A percentile compares a stretch with the other conserved stretches of the same genome.
phyloP scores from a whole-genome alignment of 1,284 basidiomycete genomes.

The Microbotryum intermedium region DNA sequence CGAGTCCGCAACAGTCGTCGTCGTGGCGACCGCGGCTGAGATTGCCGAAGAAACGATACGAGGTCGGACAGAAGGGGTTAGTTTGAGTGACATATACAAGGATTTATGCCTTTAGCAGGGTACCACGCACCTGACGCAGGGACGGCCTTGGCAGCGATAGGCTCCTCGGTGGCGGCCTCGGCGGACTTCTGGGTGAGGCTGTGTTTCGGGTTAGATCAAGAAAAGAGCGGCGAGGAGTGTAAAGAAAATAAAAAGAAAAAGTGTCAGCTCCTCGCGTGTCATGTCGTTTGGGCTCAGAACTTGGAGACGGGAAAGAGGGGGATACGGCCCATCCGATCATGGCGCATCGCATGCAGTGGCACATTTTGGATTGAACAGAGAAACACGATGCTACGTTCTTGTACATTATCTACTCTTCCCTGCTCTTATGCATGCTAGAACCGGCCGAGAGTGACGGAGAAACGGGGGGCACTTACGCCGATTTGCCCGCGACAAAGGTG shows the following conservation, averaged over 20 bases:
- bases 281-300: neutral
- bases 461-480: constrained; percentile 13
- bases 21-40: neutral
- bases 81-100: too few species aligned
- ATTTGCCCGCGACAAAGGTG: constrained; percentile 36
- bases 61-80: too few species aligned
- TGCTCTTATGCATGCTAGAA: neutral
- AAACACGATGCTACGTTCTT: neutral
- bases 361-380: neutral
- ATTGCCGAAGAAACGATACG: neutral
- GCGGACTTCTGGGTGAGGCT: constrained; percentile 10
- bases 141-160: constrained; percentile 18
- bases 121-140: constrained; percentile 2
- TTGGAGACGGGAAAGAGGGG: neutral
- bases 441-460: neutral
- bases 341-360: too few species aligned
- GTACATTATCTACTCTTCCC: neutral
- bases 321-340: neutral
- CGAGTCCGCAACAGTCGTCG: neutral
- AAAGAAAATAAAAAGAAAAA: neutral
- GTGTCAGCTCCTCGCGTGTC: neutral
- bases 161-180: constrained; percentile 6
- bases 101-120: too few species aligned
- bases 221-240: too few species aligned
- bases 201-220: neutral